Evolutionary conservation across 192 early-diverging fungal genomes (phyloP).

Genomic region (Podila epicladia): DNA sequence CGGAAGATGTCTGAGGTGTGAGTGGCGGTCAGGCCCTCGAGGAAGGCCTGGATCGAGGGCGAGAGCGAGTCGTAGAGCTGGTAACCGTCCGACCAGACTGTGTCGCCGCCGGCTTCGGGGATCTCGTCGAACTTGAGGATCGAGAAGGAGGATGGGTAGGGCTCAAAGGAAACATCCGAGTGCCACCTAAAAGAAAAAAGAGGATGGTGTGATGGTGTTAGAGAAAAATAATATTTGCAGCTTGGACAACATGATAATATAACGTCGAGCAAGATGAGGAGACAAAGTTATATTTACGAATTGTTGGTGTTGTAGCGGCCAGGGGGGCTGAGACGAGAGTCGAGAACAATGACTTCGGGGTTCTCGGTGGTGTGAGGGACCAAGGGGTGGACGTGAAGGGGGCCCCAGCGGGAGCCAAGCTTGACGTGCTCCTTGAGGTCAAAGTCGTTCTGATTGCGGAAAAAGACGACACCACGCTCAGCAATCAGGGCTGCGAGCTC

Average conservation of each 20-base stretch:
- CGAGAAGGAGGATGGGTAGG: constrained; percentile 62
- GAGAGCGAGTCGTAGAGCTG: constrained; percentile 69
- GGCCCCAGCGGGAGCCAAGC: constrained; percentile 60
- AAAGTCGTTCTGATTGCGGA: constrained; percentile 71
- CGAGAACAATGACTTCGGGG: constrained; percentile 44
- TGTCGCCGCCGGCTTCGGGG: constrained; percentile 65
- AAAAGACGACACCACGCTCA: constrained; percentile 75
- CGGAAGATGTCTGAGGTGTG: constrained; percentile 55
- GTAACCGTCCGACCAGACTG: constrained; percentile 66
- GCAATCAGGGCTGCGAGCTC: constrained; percentile 70
- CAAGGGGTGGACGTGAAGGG: constrained; percentile 44
- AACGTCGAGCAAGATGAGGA: not conserved
- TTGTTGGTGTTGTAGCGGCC: constrained; percentile 54
- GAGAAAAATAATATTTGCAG: not conserved
- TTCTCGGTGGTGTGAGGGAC: constrained; percentile 26
- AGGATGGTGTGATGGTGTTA: not conserved
- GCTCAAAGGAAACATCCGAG: constrained; percentile 66
- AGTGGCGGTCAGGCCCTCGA: constrained; percentile 68
- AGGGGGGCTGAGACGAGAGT: constrained; percentile 39
- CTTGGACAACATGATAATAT: not conserved
- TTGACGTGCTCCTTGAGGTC: constrained; percentile 63
- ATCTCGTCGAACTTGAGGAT: constrained; percentile 61
- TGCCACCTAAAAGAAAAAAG: constrained; percentile 48
- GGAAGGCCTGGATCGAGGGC: constrained; percentile 59
- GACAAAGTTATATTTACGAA: not conserved